Percentiles rank a stretch among this genome's conserved stretches.
Evolutionary conservation across 768 basidiomycete genomes (phyloP).

Genomic region (Mycena belliarum): DNA sequence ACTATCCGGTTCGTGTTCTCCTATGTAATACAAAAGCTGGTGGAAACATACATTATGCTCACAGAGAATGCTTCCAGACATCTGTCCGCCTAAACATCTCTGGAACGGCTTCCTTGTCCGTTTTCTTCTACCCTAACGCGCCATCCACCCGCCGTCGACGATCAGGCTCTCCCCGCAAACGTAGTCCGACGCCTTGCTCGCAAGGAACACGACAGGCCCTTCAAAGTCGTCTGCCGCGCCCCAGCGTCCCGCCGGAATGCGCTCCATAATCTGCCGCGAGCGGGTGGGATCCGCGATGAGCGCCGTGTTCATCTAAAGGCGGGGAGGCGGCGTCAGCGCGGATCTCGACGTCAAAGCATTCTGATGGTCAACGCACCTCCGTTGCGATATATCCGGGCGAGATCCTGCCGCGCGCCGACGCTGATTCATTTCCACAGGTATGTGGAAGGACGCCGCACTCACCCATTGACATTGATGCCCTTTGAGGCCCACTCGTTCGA

Average conservation of each 20-base stretch:
- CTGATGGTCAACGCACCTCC: slow-evolving; percentile 31
- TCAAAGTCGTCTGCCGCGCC: slow-evolving; percentile 72
- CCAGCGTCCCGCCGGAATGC: slow-evolving; percentile 75
- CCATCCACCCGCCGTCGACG: slow-evolving; percentile 54
- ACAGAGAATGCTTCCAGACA: too few relatives aligned
- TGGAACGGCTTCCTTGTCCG: too few relatives aligned
- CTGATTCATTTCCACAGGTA: not conserved
- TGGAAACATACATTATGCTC: too few relatives aligned
- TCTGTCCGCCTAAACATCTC: too few relatives aligned
- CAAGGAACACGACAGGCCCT: slow-evolving; percentile 71
- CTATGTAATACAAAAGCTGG: too few relatives aligned
- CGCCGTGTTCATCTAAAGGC: slow-evolving; percentile 26
- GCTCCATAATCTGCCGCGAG: slow-evolving; percentile 69
- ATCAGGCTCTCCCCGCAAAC: slow-evolving; percentile 71
- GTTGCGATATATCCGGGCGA: slow-evolving; percentile 49
- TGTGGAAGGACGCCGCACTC: not conserved
- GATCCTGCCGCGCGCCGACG: slow-evolving; percentile 25
- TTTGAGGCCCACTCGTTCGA: slow-evolving; percentile 52
- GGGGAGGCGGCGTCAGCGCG: not conserved
- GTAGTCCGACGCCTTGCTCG: slow-evolving; percentile 68
- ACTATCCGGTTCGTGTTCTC: too few relatives aligned
- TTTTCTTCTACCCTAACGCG: slow-evolving; percentile 24
- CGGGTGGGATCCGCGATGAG: slow-evolving; percentile 62
- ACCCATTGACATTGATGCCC: slow-evolving; percentile 46
- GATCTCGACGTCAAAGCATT: not conserved